phyloP scores from a whole-genome alignment of 2,329 filamentous ascomycete genomes.

The Aureobasidium melanogenum region DNA sequence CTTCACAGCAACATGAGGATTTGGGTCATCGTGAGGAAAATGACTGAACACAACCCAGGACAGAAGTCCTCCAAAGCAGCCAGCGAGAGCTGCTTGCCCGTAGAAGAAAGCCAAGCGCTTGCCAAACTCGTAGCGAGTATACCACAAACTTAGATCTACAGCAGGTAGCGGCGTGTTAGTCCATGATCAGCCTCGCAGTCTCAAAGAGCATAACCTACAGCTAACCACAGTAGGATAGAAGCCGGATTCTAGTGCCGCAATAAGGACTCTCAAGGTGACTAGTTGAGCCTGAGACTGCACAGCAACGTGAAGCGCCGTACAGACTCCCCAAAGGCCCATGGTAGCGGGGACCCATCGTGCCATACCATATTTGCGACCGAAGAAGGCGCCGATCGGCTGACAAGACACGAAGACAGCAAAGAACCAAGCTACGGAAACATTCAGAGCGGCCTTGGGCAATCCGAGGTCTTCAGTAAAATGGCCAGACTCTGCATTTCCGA shows the following conservation, averaged over 20 bases:
- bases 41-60: constrained; percentile 41
- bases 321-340: constrained; percentile 47
- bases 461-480: constrained; percentile 51
- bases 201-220: constrained; percentile 20
- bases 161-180: background rate
- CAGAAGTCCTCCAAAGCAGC: constrained; percentile 47
- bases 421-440: constrained; percentile 48
- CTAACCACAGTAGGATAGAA: constrained; percentile 52
- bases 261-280: constrained; percentile 35
- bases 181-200: background rate
- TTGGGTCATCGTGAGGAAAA: constrained; percentile 22
- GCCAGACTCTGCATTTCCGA: constrained; percentile 48
- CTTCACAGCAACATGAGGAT: background rate
- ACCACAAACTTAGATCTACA: constrained; percentile 48
- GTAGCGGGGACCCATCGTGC: constrained; percentile 48
- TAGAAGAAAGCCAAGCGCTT: constrained; percentile 47
- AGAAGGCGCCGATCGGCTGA: constrained; percentile 48
- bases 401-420: constrained; percentile 51
- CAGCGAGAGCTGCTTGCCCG: constrained; percentile 48
- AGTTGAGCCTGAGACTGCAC: constrained; percentile 39
- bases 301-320: constrained; percentile 40
- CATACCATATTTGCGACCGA: constrained; percentile 49
- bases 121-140: constrained; percentile 49
- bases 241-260: constrained; percentile 44
- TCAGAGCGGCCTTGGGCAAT: constrained; percentile 43